Conservation (phyloP, 306 rosid species). For the Vicia faba region DNA sequence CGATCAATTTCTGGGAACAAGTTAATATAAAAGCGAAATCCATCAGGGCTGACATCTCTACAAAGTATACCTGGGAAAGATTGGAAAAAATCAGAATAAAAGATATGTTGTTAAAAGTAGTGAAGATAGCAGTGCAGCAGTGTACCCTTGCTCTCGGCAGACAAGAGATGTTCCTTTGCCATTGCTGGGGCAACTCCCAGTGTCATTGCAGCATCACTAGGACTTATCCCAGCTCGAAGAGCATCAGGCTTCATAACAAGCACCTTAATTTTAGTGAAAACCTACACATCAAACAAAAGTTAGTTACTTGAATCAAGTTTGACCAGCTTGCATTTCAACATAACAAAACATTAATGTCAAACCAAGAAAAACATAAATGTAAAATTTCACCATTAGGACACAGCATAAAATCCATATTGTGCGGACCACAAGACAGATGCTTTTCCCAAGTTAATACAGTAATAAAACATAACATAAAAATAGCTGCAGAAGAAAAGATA, state of each 20-base stretch:
- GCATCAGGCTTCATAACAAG: slow-evolving; percentile 77
- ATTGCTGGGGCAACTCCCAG: slow-evolving; percentile 93
- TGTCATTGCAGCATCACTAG: slow-evolving; percentile 92
- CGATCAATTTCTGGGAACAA: slow-evolving; percentile 66
- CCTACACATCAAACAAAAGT: slow-evolving; percentile 52
- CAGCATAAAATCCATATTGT: slow-evolving; percentile 10
- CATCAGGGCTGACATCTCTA: slow-evolving; percentile 92
- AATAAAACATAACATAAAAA: slow-evolving; percentile 8
- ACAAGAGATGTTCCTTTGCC: slow-evolving; percentile 96
- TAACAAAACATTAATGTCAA: slow-evolving; percentile 19
- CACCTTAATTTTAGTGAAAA: slow-evolving; percentile 71
- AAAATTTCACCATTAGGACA: slow-evolving; percentile 20
- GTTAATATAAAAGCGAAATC: slow-evolving; percentile 82
- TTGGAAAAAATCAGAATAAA: slow-evolving; percentile 31
- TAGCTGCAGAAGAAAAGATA: background rate
- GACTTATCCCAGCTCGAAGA: slow-evolving; percentile 81
- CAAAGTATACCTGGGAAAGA: slow-evolving; percentile 78
- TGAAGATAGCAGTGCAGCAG: slow-evolving; percentile 27
- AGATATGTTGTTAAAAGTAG: slow-evolving; percentile 6
- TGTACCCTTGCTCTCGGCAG: slow-evolving; percentile 89
- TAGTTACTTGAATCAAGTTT: slow-evolving; percentile 33
- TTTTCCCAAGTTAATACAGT: slow-evolving; percentile 23
- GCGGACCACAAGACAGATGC: slow-evolving; percentile 5
- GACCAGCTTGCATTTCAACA: slow-evolving; percentile 29
- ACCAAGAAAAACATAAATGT: slow-evolving; percentile 3